Percentiles rank a stretch among this genome's conserved stretches.
Conservation (phyloP, 1,139 yeast genomes). For the Diutina ranongensis region DNA sequence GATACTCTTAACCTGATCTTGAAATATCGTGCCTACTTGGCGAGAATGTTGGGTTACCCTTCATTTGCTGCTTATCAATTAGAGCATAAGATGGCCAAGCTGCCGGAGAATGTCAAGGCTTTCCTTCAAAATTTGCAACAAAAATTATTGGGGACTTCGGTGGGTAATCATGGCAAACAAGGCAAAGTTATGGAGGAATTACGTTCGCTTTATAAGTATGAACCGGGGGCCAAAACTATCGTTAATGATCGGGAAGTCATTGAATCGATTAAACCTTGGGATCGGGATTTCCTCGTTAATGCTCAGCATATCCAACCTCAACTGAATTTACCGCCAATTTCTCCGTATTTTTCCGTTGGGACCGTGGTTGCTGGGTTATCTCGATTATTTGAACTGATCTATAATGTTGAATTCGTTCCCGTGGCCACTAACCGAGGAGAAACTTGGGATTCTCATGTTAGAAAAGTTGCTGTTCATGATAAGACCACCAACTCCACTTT, state of each 20-base stretch:
- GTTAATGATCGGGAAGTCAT: constrained; percentile 29
- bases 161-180: constrained; percentile 16
- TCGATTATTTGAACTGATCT: constrained; percentile 53
- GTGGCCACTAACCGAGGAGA: constrained; percentile 59
- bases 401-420: constrained; percentile 68
- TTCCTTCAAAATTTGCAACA: constrained; percentile 52
- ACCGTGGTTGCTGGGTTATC: constrained; percentile 79
- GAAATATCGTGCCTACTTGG: constrained; percentile 56
- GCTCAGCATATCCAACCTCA: not conserved
- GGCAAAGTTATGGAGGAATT: constrained; percentile 54
- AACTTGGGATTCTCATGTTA: constrained; percentile 78
- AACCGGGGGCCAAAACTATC: constrained; percentile 7
- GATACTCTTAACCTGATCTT: constrained; percentile 46
- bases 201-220: constrained; percentile 20
- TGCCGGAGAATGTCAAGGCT: constrained; percentile 61
- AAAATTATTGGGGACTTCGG: constrained; percentile 11
- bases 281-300: constrained; percentile 53
- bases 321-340: constrained; percentile 15
- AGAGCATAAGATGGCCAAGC: constrained; percentile 83
- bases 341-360: constrained; percentile 71
- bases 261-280: constrained; percentile 71
- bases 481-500: constrained; percentile 16
- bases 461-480: constrained; percentile 59
- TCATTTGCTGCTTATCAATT: constrained; percentile 76
- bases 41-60: constrained; percentile 59